These are phyloP conservation scores for Lavandula angustifolia DNA, from an alignment of 257 asterid genomes.

Conservation along the genomic window DNA sequence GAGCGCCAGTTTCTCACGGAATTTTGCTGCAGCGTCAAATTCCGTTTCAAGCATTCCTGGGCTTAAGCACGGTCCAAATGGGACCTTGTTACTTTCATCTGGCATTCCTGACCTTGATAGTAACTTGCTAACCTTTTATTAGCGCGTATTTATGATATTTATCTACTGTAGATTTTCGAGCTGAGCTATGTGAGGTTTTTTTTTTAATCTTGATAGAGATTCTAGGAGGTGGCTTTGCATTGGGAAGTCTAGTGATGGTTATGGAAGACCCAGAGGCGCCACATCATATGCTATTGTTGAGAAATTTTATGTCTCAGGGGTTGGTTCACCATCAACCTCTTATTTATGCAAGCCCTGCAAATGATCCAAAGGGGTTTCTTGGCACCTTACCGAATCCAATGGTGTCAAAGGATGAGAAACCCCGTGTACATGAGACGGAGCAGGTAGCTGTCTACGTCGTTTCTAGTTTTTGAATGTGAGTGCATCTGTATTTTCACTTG, in stretches of 20 bases:
- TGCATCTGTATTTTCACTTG: neutral
- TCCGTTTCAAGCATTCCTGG: conserved; percentile 63
- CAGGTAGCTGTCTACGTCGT: conserved; percentile 50
- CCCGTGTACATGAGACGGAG: conserved; percentile 59
- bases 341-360: conserved; percentile 85
- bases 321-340: conserved; percentile 82
- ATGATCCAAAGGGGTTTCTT: conserved; percentile 88
- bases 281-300: conserved; percentile 92
- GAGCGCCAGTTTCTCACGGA: conserved; percentile 78
- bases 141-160: neutral
- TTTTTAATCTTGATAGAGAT: conserved; percentile 51
- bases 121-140: conserved; percentile 36
- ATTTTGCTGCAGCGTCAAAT: conserved; percentile 47
- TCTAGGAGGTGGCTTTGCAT: conserved; percentile 85
- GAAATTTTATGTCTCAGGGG: conserved; percentile 99
- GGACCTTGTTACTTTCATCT: conserved; percentile 77
- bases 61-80: conserved; percentile 87
- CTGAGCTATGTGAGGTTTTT: neutral
- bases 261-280: conserved; percentile 98
- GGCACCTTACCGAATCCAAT: conserved; percentile 81
- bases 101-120: conserved; percentile 94
- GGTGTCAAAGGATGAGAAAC: conserved; percentile 69
- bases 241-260: conserved; percentile 88
- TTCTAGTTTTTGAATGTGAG: conserved; percentile 14
- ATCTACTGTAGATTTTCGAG: neutral